Evolutionary conservation across 768 basidiomycete genomes (phyloP).

Genomic region (Lactarius akahatsu): DNA sequence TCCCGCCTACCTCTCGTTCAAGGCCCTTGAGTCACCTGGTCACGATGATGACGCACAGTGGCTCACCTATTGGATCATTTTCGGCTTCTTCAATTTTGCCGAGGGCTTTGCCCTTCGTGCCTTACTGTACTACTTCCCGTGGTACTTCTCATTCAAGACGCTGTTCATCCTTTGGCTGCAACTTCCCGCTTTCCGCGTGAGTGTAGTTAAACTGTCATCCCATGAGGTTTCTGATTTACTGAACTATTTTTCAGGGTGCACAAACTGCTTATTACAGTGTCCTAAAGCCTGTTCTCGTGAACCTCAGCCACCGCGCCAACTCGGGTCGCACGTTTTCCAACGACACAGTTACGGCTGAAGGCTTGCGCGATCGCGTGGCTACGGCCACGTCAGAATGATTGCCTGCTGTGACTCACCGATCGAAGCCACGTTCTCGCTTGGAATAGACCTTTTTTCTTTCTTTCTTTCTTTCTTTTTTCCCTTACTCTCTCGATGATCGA

Average conservation of each 20-base stretch:
- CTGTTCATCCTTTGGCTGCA: constrained; percentile 90
- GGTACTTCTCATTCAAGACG: constrained; percentile 95
- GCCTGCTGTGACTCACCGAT: neutral
- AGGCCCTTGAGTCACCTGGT: constrained; percentile 86
- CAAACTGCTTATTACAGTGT: constrained; percentile 74
- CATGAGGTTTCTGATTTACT: constrained; percentile 14
- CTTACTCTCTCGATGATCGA: constrained; percentile 1
- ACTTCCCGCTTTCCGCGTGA: constrained; percentile 77
- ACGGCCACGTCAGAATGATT: constrained; percentile 40
- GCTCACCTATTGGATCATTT: constrained; percentile 97
- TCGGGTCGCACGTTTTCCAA: constrained; percentile 47
- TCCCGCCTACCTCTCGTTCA: constrained; percentile 93
- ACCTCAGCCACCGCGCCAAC: constrained; percentile 46
- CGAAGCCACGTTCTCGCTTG: neutral
- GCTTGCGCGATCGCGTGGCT: constrained; percentile 46
- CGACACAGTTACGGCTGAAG: constrained; percentile 53
- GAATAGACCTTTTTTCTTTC: constrained; percentile 3
- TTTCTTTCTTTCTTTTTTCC: neutral
- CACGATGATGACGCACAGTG: constrained; percentile 89
- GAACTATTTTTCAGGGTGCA: constrained; percentile 63
- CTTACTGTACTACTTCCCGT: constrained; percentile 89
- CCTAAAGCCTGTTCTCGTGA: constrained; percentile 77
- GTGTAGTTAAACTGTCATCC: constrained; percentile 37
- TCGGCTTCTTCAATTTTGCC: constrained; percentile 90
- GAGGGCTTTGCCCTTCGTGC: constrained; percentile 82